A percentile compares a stretch with the other conserved stretches of the same genome.
Evolutionary conservation across 345 rosid species (phyloP).

Genomic region (Gynandropsis gynandra): DNA sequence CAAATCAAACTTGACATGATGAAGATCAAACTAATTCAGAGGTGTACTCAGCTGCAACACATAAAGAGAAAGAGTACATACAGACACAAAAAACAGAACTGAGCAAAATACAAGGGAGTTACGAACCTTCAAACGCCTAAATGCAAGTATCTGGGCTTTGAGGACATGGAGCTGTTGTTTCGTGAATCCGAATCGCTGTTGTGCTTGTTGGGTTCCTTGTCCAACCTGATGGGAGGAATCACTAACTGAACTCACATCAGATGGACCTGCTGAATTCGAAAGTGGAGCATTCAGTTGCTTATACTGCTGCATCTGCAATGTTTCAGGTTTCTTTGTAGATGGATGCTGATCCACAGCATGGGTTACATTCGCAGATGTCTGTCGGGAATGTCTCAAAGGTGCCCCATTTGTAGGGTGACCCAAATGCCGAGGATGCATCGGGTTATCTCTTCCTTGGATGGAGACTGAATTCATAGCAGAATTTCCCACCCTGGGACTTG

Average conservation of each 20-base stretch:
- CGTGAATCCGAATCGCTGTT: constrained; percentile 65
- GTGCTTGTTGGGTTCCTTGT: constrained; percentile 42
- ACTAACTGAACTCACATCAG: constrained; percentile 41
- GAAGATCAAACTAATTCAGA: background rate
- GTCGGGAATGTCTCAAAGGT: constrained; percentile 63
- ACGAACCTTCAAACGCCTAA: constrained; percentile 84
- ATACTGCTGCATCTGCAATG: constrained; percentile 50
- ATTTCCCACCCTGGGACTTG: constrained; percentile 41
- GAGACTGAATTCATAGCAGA: constrained; percentile 50
- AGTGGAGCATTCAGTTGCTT: constrained; percentile 59
- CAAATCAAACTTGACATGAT: too few relatives aligned
- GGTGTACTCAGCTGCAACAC: background rate
- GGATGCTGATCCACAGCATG: constrained; percentile 51
- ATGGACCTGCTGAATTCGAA: constrained; percentile 43
- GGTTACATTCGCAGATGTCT: constrained; percentile 43
- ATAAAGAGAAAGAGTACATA: constrained; percentile 6
- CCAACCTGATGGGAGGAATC: constrained; percentile 44
- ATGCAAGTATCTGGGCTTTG: constrained; percentile 96
- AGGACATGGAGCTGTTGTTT: constrained; percentile 95
- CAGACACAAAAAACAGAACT: background rate
- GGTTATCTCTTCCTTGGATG: constrained; percentile 60
- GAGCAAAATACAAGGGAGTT: constrained; percentile 15
- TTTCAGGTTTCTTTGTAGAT: constrained; percentile 50
- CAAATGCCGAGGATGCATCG: constrained; percentile 47
- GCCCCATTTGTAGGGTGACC: constrained; percentile 54